Evolutionary conservation across 2,329 filamentous ascomycete genomes (phyloP), one percentile per base, ranked within the genome.

Genomic region (Ilyonectria robusta): DNA sequence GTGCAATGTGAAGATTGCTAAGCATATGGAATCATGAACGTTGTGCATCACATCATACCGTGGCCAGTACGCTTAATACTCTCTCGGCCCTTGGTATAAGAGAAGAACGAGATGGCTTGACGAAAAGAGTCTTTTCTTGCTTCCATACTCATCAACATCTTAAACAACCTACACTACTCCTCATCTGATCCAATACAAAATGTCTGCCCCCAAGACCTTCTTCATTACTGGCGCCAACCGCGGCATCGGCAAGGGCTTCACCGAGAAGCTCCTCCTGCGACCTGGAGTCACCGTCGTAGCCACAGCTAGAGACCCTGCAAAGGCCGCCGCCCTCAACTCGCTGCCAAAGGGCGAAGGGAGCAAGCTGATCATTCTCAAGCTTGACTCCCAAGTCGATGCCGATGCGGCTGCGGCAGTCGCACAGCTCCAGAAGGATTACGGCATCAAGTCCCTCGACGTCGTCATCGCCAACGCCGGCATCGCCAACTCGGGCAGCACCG

Each of bases 201-300:
- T 46, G 42, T 46, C 42, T 46, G 42, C 42, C 1, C 42, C 42
- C n/a, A 46, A 46, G 42, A 31, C 13, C 48, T 31, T 33, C 13
- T 19, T 82, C 8, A 68, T 84, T n/a, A 84, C 81, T 0, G 81
- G 82, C 50, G 79, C 74, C 7, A 84, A 84, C 58, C 75, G 81
- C 64, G 82, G 82, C 54, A 76, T 84, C 10, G 82, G 82, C 3
- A 71, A 78, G 17, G 81, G 81, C 2, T 73, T 84, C 7, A 69
- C 82, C 37, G 74, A 72, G 40, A 60, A 70, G 0, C 78, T 84
- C 50, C 76, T 85, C 2, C 79, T 84, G 42, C 86, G 87, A 21
- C 83, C 87, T 71, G 87, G 87, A 71, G 40, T 40, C 13, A 44
- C 53, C 2, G 35, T 56, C 21, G 33, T 56, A 11, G 35, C n/a